These are phyloP conservation scores for Fusarium sterilihyphosum DNA, from an alignment of 2,329 filamentous ascomycete species.

Conservation along the genomic window DNA sequence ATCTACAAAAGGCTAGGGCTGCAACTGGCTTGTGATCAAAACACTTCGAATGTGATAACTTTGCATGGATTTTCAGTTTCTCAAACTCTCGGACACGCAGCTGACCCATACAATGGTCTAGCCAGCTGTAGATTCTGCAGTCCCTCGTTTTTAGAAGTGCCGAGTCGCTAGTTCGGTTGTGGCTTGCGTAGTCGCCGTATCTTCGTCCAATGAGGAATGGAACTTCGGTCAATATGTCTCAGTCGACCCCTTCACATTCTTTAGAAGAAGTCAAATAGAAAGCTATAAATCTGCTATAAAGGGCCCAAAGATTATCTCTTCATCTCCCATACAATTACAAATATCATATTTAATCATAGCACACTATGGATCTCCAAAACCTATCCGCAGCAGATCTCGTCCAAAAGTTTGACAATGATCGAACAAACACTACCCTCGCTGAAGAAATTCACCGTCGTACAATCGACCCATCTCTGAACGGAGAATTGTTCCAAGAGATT, in stretches of 20 bases:
- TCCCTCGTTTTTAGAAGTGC: not conserved
- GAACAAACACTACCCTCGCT: not conserved
- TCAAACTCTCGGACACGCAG: not conserved
- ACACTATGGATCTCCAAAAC: not conserved
- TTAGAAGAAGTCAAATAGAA: fast-evolving
- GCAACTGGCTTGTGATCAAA: not conserved
- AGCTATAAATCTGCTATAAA: not conserved
- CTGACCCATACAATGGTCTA: not conserved
- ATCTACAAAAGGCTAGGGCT: fast-evolving
- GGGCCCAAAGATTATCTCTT: fast-evolving
- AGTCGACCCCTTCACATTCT: not conserved
- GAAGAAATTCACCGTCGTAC: not conserved
- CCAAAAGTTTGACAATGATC: not conserved
- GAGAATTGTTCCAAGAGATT: not conserved
- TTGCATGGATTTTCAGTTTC: not conserved
- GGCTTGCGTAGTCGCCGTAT: not conserved
- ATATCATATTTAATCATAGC: not conserved
- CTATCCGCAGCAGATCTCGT: not conserved
- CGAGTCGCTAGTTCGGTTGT: not conserved
- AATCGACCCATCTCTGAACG: not conserved
- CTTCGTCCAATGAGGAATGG: not conserved
- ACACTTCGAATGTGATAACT: not conserved
- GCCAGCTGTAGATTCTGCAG: not conserved
- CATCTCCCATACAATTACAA: fast-evolving
- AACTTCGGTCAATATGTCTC: not conserved